Evolutionary conservation across 1,284 basidiomycete genomes (phyloP), one percentile per base, ranked within the genome.

Genomic region (Inonotus hispidus): DNA sequence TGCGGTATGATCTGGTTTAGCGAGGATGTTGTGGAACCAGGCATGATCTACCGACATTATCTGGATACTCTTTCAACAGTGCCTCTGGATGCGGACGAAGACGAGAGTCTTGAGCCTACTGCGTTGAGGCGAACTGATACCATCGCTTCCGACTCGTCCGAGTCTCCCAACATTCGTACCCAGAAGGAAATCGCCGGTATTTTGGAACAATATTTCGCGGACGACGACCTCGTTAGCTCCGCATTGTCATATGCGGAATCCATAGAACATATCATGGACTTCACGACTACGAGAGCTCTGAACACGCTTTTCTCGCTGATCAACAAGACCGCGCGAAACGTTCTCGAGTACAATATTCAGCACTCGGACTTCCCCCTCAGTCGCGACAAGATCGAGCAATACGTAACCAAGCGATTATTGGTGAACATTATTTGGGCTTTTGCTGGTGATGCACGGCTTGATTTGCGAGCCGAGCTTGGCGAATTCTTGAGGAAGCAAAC

Each of bases 1-100:
- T 99, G 97, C 72, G 97, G 97, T 73, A 99, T 99, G 97, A 96
- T 99, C 69, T 99, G 97, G 97, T 99, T 99, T 78, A 98, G 94
- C 71, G 94, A 98, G 63, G 95, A 98, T 65, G 88, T 96, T 53
- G 87, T 99, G 35, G 87, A 92, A 65, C 87, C 94, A 2, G 77
- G 82, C 3, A 98, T 99, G 97, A 85, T 98, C 35, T 98, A 92
- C 74, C 83, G 83, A 53, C 85, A 98, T 71, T 96, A 98, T 70
- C 84, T 99, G 52, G 82, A 85, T 54, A 87, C 87, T 0, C 79
- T 98, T 37, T 82, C 87, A 0, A 80, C 85, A 5, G 79, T 88
- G 3, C 85, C 93, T n/a, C 76, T 99, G 67, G 93, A 93, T 68
- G 88, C 91, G 5, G 93, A 95, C 62, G 95, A 97, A 62, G 96